phyloP scores from a whole-genome alignment of 2,329 filamentous ascomycete genomes.

The Fusarium sp. region DNA sequence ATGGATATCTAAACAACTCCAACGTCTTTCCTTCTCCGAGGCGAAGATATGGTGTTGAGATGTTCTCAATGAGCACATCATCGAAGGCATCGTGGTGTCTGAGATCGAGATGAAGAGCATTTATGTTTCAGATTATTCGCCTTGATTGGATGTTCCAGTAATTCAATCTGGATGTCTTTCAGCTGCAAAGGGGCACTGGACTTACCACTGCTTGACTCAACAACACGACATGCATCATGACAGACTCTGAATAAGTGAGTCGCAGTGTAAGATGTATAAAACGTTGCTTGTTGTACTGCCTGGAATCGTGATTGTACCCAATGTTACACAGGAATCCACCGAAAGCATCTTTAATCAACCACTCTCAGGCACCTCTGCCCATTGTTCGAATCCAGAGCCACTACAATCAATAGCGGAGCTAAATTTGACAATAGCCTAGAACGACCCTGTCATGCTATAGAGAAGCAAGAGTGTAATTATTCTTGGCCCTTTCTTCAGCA shows the following conservation, averaged over 20 bases:
- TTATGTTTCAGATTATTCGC: background rate
- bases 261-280: background rate
- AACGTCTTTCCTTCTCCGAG: background rate
- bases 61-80: background rate
- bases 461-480: background rate
- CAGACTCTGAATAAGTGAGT: background rate
- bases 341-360: background rate
- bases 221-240: background rate
- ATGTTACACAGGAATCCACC: background rate
- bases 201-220: background rate
- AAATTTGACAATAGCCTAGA: background rate
- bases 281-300: background rate
- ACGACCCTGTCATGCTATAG: background rate
- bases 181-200: background rate
- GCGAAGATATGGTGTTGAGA: background rate
- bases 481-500: background rate
- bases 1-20: background rate
- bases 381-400: background rate
- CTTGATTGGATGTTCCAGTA: background rate
- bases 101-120: background rate
- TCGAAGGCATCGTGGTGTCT: background rate
- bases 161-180: background rate
- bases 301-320: background rate
- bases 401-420: background rate
- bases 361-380: background rate